These are phyloP conservation scores for Paecilomyces niveus DNA, from an alignment of 2,329 filamentous ascomycete species.

Conservation along the genomic window DNA sequence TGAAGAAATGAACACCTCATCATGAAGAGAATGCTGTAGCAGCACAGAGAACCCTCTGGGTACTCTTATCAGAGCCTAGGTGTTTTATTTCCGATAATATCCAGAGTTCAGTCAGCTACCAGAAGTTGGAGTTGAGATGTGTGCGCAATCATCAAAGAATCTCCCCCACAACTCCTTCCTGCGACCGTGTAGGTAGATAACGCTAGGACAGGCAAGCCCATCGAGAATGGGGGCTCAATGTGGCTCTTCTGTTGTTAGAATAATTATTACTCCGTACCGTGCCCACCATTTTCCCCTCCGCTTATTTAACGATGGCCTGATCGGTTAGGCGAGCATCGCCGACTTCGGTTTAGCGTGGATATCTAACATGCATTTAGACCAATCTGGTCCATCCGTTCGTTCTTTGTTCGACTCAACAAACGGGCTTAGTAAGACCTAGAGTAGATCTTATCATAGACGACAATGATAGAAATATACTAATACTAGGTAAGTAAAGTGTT, in stretches of 20 bases:
- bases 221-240: background rate
- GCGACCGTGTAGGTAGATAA: background rate
- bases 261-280: background rate
- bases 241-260: background rate
- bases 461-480: background rate
- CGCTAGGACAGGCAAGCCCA: background rate
- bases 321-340: background rate
- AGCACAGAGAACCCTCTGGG: background rate
- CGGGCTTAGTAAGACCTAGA: background rate
- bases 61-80: background rate
- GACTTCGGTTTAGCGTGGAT: background rate
- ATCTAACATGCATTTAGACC: background rate
- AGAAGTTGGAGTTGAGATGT: background rate
- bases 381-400: background rate
- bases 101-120: background rate
- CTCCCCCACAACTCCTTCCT: background rate
- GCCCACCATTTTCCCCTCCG: background rate
- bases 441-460: background rate
- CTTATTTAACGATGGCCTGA: background rate
- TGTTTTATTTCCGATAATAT: background rate
- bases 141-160: background rate
- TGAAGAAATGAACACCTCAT: background rate
- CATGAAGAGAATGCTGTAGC: background rate
- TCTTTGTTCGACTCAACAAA: background rate
- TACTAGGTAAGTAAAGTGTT: background rate